Conservation (phyloP, 306 rosid genomes). For the Glycyrrhiza uralensis region DNA sequence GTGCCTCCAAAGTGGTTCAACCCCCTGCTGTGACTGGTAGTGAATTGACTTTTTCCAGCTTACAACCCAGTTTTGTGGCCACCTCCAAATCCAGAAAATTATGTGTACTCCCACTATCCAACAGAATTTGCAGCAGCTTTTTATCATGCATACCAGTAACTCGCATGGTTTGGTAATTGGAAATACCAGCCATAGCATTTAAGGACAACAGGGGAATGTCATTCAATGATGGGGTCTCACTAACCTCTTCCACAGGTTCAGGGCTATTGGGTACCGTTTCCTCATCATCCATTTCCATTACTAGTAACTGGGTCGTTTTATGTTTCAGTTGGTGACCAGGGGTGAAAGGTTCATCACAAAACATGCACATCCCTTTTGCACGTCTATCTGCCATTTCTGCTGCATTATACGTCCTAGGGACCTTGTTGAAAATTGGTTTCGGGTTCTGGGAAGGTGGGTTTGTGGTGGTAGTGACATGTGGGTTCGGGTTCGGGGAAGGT, state of each 20-base stretch:
- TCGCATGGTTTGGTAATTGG: not conserved
- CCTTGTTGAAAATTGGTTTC: too few relatives aligned
- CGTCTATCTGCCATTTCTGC: too few relatives aligned
- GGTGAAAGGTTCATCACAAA: too few relatives aligned
- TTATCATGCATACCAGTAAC: not conserved
- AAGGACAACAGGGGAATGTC: too few relatives aligned
- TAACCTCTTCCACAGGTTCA: too few relatives aligned
- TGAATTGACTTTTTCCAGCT: not conserved
- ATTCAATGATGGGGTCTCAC: too few relatives aligned
- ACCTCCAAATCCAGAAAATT: not conserved
- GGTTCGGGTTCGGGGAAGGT: too few relatives aligned
- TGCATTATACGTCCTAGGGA: too few relatives aligned
- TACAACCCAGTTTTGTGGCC: not conserved
- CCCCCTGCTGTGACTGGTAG: not conserved
- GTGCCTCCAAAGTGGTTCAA: not conserved
- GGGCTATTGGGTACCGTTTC: too few relatives aligned
- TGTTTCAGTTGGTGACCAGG: not conserved
- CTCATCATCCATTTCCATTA: not conserved
- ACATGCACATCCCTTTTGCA: too few relatives aligned
- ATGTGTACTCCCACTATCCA: not conserved
- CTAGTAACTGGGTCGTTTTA: not conserved
- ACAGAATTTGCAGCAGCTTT: not conserved
- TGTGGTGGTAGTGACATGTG: too few relatives aligned
- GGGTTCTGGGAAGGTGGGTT: too few relatives aligned
- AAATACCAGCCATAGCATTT: not conserved